Percentiles rank a stretch among this genome's conserved stretches.
phyloP scores from a whole-genome alignment of 2,329 filamentous ascomycete species.

The Fusarium buxicola region DNA sequence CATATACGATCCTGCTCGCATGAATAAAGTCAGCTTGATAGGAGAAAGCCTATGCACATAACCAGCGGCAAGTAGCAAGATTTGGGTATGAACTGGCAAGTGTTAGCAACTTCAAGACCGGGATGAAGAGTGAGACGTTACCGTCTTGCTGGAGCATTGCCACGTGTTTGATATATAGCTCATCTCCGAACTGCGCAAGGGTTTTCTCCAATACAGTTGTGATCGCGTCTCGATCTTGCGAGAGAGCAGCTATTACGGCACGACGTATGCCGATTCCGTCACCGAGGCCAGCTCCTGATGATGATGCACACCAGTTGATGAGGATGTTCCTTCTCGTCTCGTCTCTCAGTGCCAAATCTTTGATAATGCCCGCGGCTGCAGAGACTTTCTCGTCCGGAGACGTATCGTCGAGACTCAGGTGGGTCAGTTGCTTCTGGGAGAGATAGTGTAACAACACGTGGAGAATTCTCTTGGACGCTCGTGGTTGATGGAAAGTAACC shows the following conservation, averaged over 20 bases:
- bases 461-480: slow-evolving; percentile 44
- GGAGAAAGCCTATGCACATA: slow-evolving; percentile 76
- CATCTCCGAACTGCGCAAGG: slow-evolving; percentile 82
- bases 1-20: slow-evolving; percentile 79
- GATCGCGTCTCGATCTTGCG: slow-evolving; percentile 63
- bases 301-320: slow-evolving; percentile 72
- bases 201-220: slow-evolving; percentile 73
- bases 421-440: slow-evolving; percentile 58
- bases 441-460: slow-evolving; percentile 54
- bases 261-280: slow-evolving; percentile 74
- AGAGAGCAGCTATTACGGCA: slow-evolving; percentile 70
- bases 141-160: slow-evolving; percentile 91
- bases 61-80: slow-evolving; percentile 80
- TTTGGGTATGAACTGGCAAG: slow-evolving; percentile 79
- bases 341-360: slow-evolving; percentile 60
- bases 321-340: slow-evolving; percentile 65
- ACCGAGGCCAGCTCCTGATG: slow-evolving; percentile 73
- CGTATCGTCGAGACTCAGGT: slow-evolving; percentile 48
- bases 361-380: slow-evolving; percentile 69
- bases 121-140: slow-evolving; percentile 48
- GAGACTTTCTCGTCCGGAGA: slow-evolving; percentile 58
- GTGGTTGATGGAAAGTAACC: slow-evolving; percentile 47
- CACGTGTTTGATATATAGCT: slow-evolving; percentile 86
- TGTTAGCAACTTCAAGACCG: slow-evolving; percentile 35
- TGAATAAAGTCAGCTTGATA: slow-evolving; percentile 73